Percentiles rank a stretch among this genome's conserved stretches.
These are phyloP conservation scores for Xylogone sp. DNA, from an alignment of 2,329 filamentous ascomycete genomes.

Conservation along the genomic window DNA sequence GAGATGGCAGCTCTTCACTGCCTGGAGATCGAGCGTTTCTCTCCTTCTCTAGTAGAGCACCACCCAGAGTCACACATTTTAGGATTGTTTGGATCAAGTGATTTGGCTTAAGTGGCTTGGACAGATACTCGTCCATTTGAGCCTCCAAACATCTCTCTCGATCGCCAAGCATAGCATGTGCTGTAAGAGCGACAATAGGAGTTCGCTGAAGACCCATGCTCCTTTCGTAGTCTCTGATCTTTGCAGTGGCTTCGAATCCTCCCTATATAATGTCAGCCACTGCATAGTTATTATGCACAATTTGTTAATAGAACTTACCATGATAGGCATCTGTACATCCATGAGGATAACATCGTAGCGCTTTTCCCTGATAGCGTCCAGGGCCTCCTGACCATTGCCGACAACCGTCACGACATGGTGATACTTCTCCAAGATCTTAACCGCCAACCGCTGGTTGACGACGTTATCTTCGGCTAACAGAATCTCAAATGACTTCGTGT, in stretches of 20 bases:
- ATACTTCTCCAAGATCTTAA: slow-evolving; percentile 97
- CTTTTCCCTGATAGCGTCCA: slow-evolving; percentile 87
- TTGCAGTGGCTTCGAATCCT: slow-evolving; percentile 93
- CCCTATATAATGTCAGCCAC: slow-evolving; percentile 54
- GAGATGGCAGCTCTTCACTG: slow-evolving; percentile 20
- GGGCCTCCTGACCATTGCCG: slow-evolving; percentile 88
- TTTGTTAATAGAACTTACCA: slow-evolving; percentile 55
- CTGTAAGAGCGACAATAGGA: slow-evolving; percentile 93
- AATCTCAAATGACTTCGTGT: slow-evolving; percentile 93
- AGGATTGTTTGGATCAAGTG: slow-evolving; percentile 97
- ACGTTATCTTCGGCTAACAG: slow-evolving; percentile 94
- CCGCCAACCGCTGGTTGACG: slow-evolving; percentile 92
- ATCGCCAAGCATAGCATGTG: slow-evolving; percentile 98
- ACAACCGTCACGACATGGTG: slow-evolving; percentile 91
- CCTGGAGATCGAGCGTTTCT: slow-evolving; percentile 46
- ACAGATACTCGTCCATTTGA: slow-evolving; percentile 98
- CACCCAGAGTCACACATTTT: slow-evolving; percentile 90
- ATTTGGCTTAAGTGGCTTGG: slow-evolving; percentile 94
- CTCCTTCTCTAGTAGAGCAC: slow-evolving; percentile 75
- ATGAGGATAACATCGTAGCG: slow-evolving; percentile 96
- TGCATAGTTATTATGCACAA: neutral
- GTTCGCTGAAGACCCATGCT: slow-evolving; percentile 76
- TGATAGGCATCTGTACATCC: slow-evolving; percentile 99
- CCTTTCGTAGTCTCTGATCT: slow-evolving; percentile 93
- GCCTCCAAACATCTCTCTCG: slow-evolving; percentile 97